A percentile compares a stretch with the other conserved stretches of the same genome.
Evolutionary conservation across 2,329 filamentous ascomycete genomes (phyloP).

Genomic region (Diaporthe ilicicola): DNA sequence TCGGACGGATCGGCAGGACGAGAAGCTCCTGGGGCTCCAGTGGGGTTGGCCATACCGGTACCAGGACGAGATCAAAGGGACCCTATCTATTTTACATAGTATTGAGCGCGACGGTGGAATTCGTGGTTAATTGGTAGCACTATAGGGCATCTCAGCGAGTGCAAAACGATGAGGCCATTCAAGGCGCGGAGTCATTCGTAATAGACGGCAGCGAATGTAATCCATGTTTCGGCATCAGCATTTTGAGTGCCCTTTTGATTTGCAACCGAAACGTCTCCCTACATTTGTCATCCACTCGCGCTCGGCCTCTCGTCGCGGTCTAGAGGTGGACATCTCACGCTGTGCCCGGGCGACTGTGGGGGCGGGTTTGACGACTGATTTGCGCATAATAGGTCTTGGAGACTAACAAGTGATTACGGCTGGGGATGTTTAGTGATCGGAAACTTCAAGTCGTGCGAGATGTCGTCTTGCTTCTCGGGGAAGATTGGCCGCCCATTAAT

Average conservation of each 20-base stretch:
- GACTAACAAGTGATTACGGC: background rate
- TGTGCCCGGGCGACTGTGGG: background rate
- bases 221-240: background rate
- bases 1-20: background rate
- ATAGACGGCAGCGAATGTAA: background rate
- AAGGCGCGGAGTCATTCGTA: background rate
- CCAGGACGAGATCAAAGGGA: no score
- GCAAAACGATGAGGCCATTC: no score
- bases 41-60: background rate
- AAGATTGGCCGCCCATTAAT: conserved; percentile 3
- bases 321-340: background rate
- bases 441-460: background rate
- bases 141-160: background rate
- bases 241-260: background rate
- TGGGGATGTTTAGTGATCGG: conserved; percentile 15
- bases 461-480: background rate
- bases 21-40: background rate
- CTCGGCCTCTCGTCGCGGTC: background rate
- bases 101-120: background rate
- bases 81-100: no score
- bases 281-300: background rate
- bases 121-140: background rate
- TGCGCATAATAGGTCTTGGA: background rate
- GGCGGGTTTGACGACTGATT: background rate
- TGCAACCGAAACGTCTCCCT: background rate